These are phyloP conservation scores for Daldinia childiae DNA, from an alignment of 495 filamentous ascomycete species.

Conservation along the genomic window DNA sequence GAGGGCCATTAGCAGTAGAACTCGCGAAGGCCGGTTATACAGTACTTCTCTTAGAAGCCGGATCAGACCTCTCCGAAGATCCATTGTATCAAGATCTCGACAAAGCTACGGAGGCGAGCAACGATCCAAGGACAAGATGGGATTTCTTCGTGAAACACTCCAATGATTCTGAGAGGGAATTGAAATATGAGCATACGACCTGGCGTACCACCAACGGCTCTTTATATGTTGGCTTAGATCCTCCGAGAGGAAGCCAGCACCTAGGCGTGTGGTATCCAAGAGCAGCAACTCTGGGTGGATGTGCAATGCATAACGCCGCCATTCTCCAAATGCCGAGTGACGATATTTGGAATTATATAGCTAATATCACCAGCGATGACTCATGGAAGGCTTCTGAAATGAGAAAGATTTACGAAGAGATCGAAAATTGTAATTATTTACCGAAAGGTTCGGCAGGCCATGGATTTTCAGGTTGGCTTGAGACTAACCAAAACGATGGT, in stretches of 20 bases:
- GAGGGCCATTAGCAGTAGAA: constrained; percentile 64
- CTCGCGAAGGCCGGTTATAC: constrained; percentile 63
- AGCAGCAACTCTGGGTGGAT: constrained; percentile 47
- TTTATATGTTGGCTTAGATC: constrained; percentile 52
- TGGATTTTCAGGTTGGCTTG: constrained; percentile 52
- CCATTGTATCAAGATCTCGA: constrained; percentile 41
- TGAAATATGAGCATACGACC: constrained; percentile 50
- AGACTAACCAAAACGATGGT: constrained; percentile 48
- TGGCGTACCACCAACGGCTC: constrained; percentile 48
- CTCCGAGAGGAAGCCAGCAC: constrained; percentile 46
- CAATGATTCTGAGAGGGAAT: constrained; percentile 45
- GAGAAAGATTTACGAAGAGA: constrained; percentile 48
- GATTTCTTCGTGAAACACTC: constrained; percentile 58
- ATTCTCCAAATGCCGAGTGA: constrained; percentile 42
- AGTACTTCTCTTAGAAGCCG: constrained; percentile 67
- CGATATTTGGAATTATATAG: constrained; percentile 48
- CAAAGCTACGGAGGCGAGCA: constrained; percentile 28
- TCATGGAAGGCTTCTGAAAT: constrained; percentile 52
- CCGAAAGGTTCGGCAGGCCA: constrained; percentile 47
- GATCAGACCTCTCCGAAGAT: constrained; percentile 61
- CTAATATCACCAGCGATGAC: constrained; percentile 49
- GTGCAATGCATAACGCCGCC: constrained; percentile 45
- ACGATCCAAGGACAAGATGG: constrained; percentile 52
- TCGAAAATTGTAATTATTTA: constrained; percentile 54
- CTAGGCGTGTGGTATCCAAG: constrained; percentile 51